Evolutionary conservation across 495 filamentous ascomycete genomes (phyloP).

Genomic region (Penicillium nucicola): DNA sequence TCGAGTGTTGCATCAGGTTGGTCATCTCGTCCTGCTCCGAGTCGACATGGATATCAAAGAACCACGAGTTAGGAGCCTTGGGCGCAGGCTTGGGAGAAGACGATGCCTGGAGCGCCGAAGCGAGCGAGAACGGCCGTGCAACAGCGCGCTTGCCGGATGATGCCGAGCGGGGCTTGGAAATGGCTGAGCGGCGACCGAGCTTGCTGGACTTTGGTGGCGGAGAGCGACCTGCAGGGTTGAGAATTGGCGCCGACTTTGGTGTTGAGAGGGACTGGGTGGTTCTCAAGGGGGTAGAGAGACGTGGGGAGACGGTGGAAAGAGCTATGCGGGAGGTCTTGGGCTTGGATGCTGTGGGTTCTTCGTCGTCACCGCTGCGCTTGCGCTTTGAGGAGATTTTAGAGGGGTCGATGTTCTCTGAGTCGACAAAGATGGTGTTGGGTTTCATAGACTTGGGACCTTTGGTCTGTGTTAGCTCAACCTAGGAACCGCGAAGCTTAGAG

Average conservation of each 20-base stretch:
- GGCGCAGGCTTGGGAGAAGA: conserved; percentile 31
- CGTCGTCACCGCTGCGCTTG: conserved; percentile 48
- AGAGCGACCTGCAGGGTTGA: conserved; percentile 42
- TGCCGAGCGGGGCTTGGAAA: conserved; percentile 51
- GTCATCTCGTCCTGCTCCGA: conserved; percentile 82
- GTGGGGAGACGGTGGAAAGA: conserved; percentile 27
- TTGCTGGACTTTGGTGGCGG: conserved; percentile 34
- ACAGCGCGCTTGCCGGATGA: conserved; percentile 39
- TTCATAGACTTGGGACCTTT: conserved; percentile 23
- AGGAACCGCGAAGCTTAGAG: not conserved
- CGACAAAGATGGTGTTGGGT: conserved; percentile 36
- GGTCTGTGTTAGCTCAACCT: not conserved
- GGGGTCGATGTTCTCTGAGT: conserved; percentile 80
- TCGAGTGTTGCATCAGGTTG: conserved; percentile 87
- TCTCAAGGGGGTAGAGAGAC: conserved; percentile 34
- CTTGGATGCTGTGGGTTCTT: conserved; percentile 42
- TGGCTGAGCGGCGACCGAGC: conserved; percentile 34
- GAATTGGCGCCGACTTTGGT: conserved; percentile 30
- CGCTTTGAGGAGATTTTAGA: conserved; percentile 64
- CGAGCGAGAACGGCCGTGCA: conserved; percentile 68
- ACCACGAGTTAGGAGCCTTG: conserved; percentile 66
- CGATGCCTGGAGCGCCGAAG: conserved; percentile 59
- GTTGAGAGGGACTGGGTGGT: conserved; percentile 29
- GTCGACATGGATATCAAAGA: conserved; percentile 95
- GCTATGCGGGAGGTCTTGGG: conserved; percentile 41